Conservation (phyloP, 2,329 filamentous ascomycete genomes). For the Pseudopyricularia javanii region DNA sequence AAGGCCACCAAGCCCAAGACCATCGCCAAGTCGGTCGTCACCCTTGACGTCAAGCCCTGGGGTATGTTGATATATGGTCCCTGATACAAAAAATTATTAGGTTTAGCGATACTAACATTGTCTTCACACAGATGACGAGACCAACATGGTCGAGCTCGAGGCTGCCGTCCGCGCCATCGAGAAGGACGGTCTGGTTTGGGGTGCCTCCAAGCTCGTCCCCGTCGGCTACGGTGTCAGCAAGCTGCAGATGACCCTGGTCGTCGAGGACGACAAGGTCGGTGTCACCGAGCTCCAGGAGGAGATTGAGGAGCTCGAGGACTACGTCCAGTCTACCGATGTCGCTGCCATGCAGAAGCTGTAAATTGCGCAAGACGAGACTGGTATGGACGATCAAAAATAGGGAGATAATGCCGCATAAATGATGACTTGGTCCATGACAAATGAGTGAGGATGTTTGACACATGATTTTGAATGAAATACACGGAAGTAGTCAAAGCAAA, state of each 20-base stretch:
- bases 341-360: conserved; percentile 90
- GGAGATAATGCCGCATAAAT: background rate
- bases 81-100: background rate
- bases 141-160: conserved; percentile 76
- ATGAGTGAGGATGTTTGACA: background rate
- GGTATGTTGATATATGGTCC: conserved; percentile 46
- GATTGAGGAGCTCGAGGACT: conserved; percentile 78
- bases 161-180: conserved; percentile 68
- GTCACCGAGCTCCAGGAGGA: conserved; percentile 74
- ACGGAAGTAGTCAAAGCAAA: background rate
- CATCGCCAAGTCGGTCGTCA: conserved; percentile 91
- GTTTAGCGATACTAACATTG: background rate
- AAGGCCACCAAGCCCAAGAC: conserved; percentile 89
- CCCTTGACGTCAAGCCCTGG: conserved; percentile 96
- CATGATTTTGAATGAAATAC: background rate
- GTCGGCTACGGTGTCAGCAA: conserved; percentile 98
- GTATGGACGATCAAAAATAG: background rate
- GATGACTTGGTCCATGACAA: background rate
- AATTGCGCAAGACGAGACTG: conserved; percentile 14
- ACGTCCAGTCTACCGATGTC: conserved; percentile 89
- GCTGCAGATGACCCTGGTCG: conserved; percentile 94
- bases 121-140: conserved; percentile 66
- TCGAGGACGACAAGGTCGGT: conserved; percentile 95
- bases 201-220: conserved; percentile 75
- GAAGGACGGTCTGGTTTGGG: conserved; percentile 93